phyloP scores from a whole-genome alignment of 441 rosid genomes.

The Corymbia citriodora region DNA sequence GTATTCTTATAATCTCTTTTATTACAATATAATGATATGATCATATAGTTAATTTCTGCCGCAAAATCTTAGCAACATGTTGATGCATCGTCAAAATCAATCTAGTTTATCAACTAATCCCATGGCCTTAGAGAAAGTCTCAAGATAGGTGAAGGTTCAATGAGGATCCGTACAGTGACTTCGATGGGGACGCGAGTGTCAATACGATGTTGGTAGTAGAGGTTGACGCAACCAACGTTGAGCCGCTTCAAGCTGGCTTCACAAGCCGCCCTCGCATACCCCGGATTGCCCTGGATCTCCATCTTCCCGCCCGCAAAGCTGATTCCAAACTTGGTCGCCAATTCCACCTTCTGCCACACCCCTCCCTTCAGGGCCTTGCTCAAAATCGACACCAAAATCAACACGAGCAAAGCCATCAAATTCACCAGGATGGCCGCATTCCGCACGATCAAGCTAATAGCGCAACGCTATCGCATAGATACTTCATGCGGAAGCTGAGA shows the following conservation, averaged over 20 bases:
- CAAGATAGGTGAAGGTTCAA: background rate
- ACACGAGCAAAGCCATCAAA: background rate
- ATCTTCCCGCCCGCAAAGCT: background rate
- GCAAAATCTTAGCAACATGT: background rate
- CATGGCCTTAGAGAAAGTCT: background rate
- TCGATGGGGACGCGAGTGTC: conserved; percentile 7
- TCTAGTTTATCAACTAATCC: background rate
- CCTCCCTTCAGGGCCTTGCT: background rate
- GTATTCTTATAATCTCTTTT: no score
- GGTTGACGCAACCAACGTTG: background rate
- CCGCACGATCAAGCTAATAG: no score
- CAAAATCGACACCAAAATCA: background rate
- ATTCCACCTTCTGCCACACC: background rate
- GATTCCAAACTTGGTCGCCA: conserved; percentile 4
- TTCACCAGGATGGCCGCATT: background rate
- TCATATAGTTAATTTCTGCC: background rate
- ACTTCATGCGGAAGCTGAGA: background rate
- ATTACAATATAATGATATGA: no score
- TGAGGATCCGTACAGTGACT: background rate
- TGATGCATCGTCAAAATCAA: background rate
- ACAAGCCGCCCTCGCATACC: conserved; percentile 1
- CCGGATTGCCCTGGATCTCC: background rate
- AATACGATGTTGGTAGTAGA: conserved; percentile 3
- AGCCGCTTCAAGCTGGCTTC: conserved; percentile 4
- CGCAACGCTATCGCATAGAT: background rate